Conservation (phyloP, 2,329 filamentous ascomycete species). For the Achaetomium macrosporum region DNA sequence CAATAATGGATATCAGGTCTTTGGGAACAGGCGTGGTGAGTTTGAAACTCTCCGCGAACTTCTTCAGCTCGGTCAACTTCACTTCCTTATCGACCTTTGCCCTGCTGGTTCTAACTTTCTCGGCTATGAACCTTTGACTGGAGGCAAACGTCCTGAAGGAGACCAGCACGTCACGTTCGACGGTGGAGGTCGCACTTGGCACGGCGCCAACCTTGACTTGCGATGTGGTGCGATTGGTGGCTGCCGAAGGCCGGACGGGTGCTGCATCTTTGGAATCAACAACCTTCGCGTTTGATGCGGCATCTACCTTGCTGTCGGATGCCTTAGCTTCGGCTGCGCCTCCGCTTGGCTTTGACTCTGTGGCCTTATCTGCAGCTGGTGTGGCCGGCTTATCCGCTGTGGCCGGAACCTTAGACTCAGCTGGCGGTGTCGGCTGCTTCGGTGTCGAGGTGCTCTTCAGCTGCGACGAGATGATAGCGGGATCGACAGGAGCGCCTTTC, state of each 20-base stretch:
- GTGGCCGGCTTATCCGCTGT: slow-evolving; percentile 22
- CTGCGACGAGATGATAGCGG: slow-evolving; percentile 86
- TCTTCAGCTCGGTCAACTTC: slow-evolving; percentile 90
- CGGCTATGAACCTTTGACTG: slow-evolving; percentile 49
- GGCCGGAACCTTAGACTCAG: slow-evolving; percentile 10
- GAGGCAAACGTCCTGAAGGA: slow-evolving; percentile 61
- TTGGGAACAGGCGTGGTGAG: slow-evolving; percentile 85
- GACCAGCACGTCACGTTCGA: slow-evolving; percentile 56
- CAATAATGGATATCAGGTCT: slow-evolving; percentile 89
- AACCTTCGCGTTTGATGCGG: slow-evolving; percentile 20
- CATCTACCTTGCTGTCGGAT: slow-evolving; percentile 22
- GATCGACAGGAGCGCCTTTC: slow-evolving; percentile 72
- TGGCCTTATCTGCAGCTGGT: slow-evolving; percentile 14
- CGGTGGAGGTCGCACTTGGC: slow-evolving; percentile 53
- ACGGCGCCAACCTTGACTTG: slow-evolving; percentile 35
- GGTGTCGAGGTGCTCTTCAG: slow-evolving; percentile 46
- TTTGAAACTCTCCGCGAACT: slow-evolving; percentile 92
- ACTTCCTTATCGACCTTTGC: slow-evolving; percentile 75
- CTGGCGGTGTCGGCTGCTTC: slow-evolving; percentile 31
- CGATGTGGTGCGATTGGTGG: slow-evolving; percentile 35
- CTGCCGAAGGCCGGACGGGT: slow-evolving; percentile 13
- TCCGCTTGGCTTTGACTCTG: slow-evolving; percentile 28
- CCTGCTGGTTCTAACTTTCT: slow-evolving; percentile 53
- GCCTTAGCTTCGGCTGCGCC: slow-evolving; percentile 28
- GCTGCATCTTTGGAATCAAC: slow-evolving; percentile 17